Evolutionary conservation across 164 flowering plant genomes (phyloP), one percentile per base, ranked within the genome.

Genomic region (Berberis thunbergii): DNA sequence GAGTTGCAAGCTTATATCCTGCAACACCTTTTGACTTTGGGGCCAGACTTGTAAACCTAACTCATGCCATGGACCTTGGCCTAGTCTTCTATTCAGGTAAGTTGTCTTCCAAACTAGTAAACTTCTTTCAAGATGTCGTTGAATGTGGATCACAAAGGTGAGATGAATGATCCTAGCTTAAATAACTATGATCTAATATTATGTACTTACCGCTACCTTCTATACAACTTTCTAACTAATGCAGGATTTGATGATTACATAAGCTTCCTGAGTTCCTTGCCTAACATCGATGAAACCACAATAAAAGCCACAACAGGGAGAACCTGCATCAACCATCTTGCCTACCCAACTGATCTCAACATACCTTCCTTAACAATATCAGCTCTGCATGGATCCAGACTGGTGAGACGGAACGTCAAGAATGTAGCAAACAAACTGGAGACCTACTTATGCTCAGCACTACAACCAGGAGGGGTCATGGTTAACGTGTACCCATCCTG

Each of bases 191-290:
- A 26, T 26, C 26, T 26, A 26, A 26, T 26, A 26, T 26, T 26
- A 26, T 4, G n/a, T 1, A 52, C 54, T 52, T 3, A 52, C n/a
- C 10, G 3, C 3, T 11, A 4, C 12, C 26, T 26, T 26, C 26
- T 26, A 26, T 26, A 26, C 26, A 26, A 26, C 26, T 26, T 26
- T 26, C 26, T 26, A 26, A 9, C 11, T 11, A 52, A 7, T 3
- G 11, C 93, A 89, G 97, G 70, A 60, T 86, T 70, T 73, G 86
- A 81, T 66, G 97, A 94, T 70, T 91, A 86, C 72, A 72, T 89
- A 49, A 77, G 68, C 60, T 94, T 94, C 85, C 60, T 94, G 69
- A 89, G 99, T 74, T 84, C 96, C 10, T 67, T 91, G 67, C 96
- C 97, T 1, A 73, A 77, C 56, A 63, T 76, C 4, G 74, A 81